Percentiles rank a stretch among this genome's conserved stretches.
phyloP scores from a whole-genome alignment of 768 basidiomycete species.

The Lactifluus echinatus region DNA sequence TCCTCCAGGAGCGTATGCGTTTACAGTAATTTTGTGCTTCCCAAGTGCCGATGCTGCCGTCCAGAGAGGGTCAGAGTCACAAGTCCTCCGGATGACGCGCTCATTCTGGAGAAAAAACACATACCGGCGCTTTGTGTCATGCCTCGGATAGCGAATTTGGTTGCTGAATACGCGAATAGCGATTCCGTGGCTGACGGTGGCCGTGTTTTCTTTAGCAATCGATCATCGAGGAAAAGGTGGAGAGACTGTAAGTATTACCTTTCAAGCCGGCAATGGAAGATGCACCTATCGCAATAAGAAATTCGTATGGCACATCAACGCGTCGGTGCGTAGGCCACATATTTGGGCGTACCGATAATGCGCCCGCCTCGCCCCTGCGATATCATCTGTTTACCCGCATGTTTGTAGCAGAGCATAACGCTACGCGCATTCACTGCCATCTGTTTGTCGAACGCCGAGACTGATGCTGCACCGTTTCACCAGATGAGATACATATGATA shows the following conservation, averaged over 20 bases:
- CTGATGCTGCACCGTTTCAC: neutral
- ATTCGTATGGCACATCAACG: neutral
- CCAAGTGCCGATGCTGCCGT: conserved; percentile 16
- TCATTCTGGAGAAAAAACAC: neutral
- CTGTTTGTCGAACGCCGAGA: conserved; percentile 3
- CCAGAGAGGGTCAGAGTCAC: too few species aligned
- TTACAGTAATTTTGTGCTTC: conserved; percentile 21
- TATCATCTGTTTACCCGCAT: conserved; percentile 21
- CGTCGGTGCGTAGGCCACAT: neutral
- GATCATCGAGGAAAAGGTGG: neutral
- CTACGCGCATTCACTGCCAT: conserved; percentile 9
- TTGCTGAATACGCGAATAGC: conserved; percentile 14
- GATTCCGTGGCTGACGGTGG: neutral
- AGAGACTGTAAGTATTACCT: neutral
- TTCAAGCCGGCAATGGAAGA: conserved; percentile 10
- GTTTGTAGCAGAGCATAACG: conserved; percentile 23
- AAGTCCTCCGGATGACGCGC: too few species aligned
- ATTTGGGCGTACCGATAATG: conserved; percentile 8
- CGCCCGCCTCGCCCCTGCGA: conserved; percentile 16
- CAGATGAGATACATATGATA: neutral
- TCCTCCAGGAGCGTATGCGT: conserved; percentile 22
- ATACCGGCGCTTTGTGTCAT: conserved; percentile 20
- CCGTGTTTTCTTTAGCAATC: neutral
- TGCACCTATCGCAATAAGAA: neutral
- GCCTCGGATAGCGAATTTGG: conserved; percentile 22